phyloP scores from a whole-genome alignment of 176 grass and related monocot species.

The Oryza coarctata region DNA sequence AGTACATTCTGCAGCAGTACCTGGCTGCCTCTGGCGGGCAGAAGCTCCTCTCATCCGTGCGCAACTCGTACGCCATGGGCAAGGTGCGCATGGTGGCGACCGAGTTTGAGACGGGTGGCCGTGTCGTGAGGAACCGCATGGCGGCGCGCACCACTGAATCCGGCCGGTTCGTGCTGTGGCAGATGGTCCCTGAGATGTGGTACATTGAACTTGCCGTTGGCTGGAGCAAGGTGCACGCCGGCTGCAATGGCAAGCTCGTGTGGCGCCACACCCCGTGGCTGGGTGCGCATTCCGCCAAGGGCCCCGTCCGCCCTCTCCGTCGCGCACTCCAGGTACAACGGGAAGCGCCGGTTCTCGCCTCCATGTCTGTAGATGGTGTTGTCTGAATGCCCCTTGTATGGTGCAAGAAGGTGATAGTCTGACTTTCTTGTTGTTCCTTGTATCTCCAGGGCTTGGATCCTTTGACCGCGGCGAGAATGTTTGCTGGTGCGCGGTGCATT shows the following conservation, averaged over 20 bases:
- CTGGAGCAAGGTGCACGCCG: constrained; percentile 82
- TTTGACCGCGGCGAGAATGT: constrained; percentile 74
- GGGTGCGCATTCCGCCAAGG: constrained; percentile 74
- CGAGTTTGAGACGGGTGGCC: constrained; percentile 62
- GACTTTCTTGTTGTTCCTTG: neutral
- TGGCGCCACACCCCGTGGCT: constrained; percentile 92
- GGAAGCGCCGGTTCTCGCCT: neutral
- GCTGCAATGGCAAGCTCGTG: constrained; percentile 75
- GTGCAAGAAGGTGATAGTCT: neutral
- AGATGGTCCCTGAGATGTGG: constrained; percentile 94
- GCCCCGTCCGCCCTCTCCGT: constrained; percentile 79
- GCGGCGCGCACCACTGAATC: constrained; percentile 43
- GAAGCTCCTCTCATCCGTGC: constrained; percentile 55
- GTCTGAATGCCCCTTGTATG: neutral
- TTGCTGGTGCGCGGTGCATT: constrained; percentile 69
- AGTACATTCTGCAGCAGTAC: constrained; percentile 93
- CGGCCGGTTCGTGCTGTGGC: constrained; percentile 88
- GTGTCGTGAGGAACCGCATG: constrained; percentile 67
- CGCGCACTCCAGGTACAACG: constrained; percentile 64
- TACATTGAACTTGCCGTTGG: constrained; percentile 84
- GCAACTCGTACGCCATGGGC: constrained; percentile 71
- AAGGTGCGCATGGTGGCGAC: constrained; percentile 74
- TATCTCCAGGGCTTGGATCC: constrained; percentile 72
- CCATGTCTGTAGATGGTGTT: neutral
- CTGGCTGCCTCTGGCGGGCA: constrained; percentile 75